Base-by-base conservation (phyloP, 495 filamentous ascomycete genomes). In the Penicillium arizonense region DNA sequence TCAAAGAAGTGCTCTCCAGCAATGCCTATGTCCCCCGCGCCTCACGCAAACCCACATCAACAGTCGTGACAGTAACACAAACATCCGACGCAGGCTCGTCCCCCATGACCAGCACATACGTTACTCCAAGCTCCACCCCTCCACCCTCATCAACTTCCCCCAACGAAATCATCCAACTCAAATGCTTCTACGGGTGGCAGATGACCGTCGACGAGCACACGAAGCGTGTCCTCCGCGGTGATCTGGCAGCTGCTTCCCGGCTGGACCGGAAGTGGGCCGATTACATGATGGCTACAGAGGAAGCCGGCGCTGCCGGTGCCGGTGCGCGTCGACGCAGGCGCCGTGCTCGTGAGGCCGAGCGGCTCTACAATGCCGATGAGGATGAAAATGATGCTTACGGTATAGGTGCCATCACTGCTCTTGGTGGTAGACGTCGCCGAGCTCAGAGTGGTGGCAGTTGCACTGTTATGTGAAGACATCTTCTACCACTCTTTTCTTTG, bases 161-260 rank as follows among this genome's bases (percentile, higher is more conserved):
- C 0, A 81, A 79, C 4, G 85, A 94, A 58, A 82, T 96, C 45
- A 88, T 97, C 47, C 74, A 81, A 14, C 77, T 98, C 35, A 96
- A 96, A 68, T 96, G 91, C 68, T 97, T 91, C 74, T 93, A 96
- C 67, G 89, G 86, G 16, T 97, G 89, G 84, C 94, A 98, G 71
- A 87, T 87, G 66, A 96, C 92, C 3, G 91, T 96, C 18, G 86
- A 96, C 51, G 89, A 96, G 64, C 93, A 97, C 67, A 91, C 81
- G 41, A 88, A 90, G 65, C 82, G 91, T 3, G 88, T 96, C 1
- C 69, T 95, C 28, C 74, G 81, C 14, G 89, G 90, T 1, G 87
- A 96, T 47, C 75, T 89, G 20, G 68, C 71, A 0, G 74, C 87
- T 3, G 94, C 94, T 2, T 71, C 74, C 32, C 74, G 87, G 11